phyloP scores from a whole-genome alignment of 495 filamentous ascomycete species.

The Penicillium robsamsonii region DNA sequence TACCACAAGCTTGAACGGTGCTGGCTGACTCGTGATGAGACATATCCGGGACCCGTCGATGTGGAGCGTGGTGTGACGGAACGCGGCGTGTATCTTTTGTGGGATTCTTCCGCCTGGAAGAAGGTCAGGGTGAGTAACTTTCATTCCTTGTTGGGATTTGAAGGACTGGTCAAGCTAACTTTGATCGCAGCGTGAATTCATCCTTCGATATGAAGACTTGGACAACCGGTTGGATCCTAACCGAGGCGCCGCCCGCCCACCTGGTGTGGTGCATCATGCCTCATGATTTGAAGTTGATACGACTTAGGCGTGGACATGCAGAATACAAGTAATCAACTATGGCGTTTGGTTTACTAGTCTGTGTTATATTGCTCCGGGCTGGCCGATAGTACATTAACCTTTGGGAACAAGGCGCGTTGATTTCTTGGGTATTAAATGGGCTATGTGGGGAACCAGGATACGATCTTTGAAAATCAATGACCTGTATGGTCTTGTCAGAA shows the following conservation, averaged over 20 bases:
- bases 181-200: constrained; percentile 64
- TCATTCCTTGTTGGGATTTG: background rate
- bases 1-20: constrained; percentile 87
- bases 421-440: constrained; percentile 30
- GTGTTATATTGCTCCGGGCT: constrained; percentile 30
- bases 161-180: constrained; percentile 1
- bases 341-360: constrained; percentile 41
- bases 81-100: constrained; percentile 84
- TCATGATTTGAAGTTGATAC: constrained; percentile 34
- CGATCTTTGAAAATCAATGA: constrained; percentile 29
- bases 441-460: constrained; percentile 28
- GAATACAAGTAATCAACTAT: constrained; percentile 28
- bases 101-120: constrained; percentile 81
- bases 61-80: constrained; percentile 64
- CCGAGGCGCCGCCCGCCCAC: constrained; percentile 33
- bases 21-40: constrained; percentile 88
- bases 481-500: constrained; percentile 24
- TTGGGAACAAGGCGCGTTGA: constrained; percentile 28
- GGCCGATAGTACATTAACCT: constrained; percentile 29
- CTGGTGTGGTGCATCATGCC: constrained; percentile 39
- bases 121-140: constrained; percentile 64
- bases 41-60: constrained; percentile 63
- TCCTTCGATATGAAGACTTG: constrained; percentile 74
- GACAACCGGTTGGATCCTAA: constrained; percentile 56
- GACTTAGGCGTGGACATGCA: constrained; percentile 9